phyloP scores from a whole-genome alignment of 306 rosid species.

The Benincasa hispida region DNA sequence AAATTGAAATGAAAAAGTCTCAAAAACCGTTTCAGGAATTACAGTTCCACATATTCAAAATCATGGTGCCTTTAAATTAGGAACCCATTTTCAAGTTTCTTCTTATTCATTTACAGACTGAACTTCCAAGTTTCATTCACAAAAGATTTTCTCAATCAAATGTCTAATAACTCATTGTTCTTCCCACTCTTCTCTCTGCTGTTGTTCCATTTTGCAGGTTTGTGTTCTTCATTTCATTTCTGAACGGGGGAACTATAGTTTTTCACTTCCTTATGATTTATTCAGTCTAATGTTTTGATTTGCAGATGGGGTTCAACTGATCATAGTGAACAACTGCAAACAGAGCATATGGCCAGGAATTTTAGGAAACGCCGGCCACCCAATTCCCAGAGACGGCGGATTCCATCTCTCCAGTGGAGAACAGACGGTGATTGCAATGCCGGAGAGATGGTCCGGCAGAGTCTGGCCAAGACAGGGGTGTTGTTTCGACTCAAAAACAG shows the following conservation, averaged over 20 bases:
- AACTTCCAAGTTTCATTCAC: neutral
- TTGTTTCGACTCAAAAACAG: slow-evolving; percentile 26
- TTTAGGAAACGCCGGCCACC: slow-evolving; percentile 42
- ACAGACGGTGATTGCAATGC: slow-evolving; percentile 26
- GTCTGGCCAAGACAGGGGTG: slow-evolving; percentile 75
- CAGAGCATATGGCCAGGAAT: slow-evolving; percentile 66
- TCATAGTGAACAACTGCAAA: slow-evolving; percentile 56
- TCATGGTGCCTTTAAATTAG: neutral
- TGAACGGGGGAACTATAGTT: neutral
- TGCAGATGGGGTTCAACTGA: slow-evolving; percentile 43
- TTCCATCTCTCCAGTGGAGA: slow-evolving; percentile 47
- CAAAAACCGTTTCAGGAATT: neutral
- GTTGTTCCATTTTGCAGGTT: neutral
- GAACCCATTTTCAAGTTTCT: neutral
- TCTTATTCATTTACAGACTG: neutral
- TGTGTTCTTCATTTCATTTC: neutral
- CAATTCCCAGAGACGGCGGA: slow-evolving; percentile 42
- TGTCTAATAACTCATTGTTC: neutral
- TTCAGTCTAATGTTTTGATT: neutral
- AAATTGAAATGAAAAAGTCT: too few species aligned
- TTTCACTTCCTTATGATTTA: neutral
- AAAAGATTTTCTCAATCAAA: neutral
- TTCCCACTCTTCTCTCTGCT: neutral
- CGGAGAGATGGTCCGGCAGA: slow-evolving; percentile 58
- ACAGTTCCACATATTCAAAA: neutral